A percentile compares a stretch with the other conserved stretches of the same genome.
Evolutionary conservation across 176 grass and related monocot genomes (phyloP).

Genomic region (Oryza nivara): DNA sequence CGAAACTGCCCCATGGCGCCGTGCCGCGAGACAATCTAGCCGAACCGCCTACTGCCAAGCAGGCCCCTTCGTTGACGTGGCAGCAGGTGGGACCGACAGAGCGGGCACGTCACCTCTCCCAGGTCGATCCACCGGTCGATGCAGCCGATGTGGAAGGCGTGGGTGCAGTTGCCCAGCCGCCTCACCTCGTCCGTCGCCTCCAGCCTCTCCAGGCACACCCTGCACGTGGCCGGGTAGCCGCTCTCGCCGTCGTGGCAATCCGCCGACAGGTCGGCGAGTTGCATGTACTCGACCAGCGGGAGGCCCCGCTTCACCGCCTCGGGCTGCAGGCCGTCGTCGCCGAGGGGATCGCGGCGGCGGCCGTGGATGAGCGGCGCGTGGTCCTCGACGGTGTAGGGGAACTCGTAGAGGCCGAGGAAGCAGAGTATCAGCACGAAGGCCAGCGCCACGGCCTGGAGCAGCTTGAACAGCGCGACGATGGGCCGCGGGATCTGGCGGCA

Average conservation of each 20-base stretch:
- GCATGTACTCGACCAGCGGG: slow-evolving; percentile 49
- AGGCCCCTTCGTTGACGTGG: slow-evolving; percentile 33
- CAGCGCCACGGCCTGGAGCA: slow-evolving; percentile 45
- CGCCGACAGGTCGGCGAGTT: background rate
- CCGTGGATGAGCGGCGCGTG: slow-evolving; percentile 34
- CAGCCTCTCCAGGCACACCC: slow-evolving; percentile 77
- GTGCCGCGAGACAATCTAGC: background rate
- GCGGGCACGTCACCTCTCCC: slow-evolving; percentile 67
- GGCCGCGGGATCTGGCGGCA: slow-evolving; percentile 58
- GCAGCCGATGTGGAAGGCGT: slow-evolving; percentile 73
- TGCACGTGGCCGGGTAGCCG: slow-evolving; percentile 40
- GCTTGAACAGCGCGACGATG: slow-evolving; percentile 59
- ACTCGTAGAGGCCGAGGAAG: slow-evolving; percentile 54
- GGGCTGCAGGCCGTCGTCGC: slow-evolving; percentile 22
- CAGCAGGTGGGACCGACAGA: slow-evolving; percentile 65
- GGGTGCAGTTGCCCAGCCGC: slow-evolving; percentile 69
- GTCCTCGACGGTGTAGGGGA: slow-evolving; percentile 41
- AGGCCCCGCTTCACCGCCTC: slow-evolving; percentile 62
- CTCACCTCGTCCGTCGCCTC: slow-evolving; percentile 59
- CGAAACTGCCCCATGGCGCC: background rate
- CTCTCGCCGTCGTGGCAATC: background rate
- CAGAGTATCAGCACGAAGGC: slow-evolving; percentile 37
- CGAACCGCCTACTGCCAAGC: slow-evolving; percentile 18
- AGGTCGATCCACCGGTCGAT: slow-evolving; percentile 84
- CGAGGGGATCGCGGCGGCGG: background rate